Evolutionary conservation across 768 basidiomycete species (phyloP).

Genomic region (Russula ochroleuca): DNA sequence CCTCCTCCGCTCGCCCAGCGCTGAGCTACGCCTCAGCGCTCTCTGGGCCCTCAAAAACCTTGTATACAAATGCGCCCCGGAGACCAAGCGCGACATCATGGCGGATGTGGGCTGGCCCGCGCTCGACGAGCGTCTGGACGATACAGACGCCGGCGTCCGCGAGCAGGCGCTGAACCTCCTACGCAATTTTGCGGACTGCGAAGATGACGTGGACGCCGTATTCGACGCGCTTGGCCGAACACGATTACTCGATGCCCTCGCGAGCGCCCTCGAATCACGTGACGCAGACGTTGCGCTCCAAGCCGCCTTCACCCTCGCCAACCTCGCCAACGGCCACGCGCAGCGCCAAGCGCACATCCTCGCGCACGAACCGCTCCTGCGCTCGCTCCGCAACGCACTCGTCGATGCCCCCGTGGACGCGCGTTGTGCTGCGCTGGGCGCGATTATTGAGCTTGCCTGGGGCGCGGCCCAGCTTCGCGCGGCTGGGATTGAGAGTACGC

Average conservation of each 20-base stretch:
- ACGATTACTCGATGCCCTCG: slow-evolving; percentile 44
- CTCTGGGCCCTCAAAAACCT: slow-evolving; percentile 89
- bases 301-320: slow-evolving; percentile 61
- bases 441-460: slow-evolving; percentile 54
- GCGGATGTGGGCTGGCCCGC: slow-evolving; percentile 60
- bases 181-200: slow-evolving; percentile 62
- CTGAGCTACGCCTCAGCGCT: slow-evolving; percentile 58
- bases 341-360: slow-evolving; percentile 51
- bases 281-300: slow-evolving; percentile 54
- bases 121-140: slow-evolving; percentile 56
- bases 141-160: slow-evolving; percentile 51
- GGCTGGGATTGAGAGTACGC: slow-evolving; percentile 43
- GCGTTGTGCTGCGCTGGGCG: slow-evolving; percentile 56
- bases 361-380: slow-evolving; percentile 48
- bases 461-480: slow-evolving; percentile 42
- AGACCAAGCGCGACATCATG: slow-evolving; percentile 65
- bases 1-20: slow-evolving; percentile 51
- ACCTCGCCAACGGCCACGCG: slow-evolving; percentile 58
- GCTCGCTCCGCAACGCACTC: slow-evolving; percentile 53
- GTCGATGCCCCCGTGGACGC: slow-evolving; percentile 54
- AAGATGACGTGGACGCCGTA: slow-evolving; percentile 59
- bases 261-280: slow-evolving; percentile 45
- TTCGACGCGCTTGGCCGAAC: slow-evolving; percentile 50
- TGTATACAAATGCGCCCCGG: slow-evolving; percentile 56
- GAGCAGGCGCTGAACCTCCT: slow-evolving; percentile 70